phyloP scores from a whole-genome alignment of 257 asterid species.

The Penstemon davidsonii region DNA sequence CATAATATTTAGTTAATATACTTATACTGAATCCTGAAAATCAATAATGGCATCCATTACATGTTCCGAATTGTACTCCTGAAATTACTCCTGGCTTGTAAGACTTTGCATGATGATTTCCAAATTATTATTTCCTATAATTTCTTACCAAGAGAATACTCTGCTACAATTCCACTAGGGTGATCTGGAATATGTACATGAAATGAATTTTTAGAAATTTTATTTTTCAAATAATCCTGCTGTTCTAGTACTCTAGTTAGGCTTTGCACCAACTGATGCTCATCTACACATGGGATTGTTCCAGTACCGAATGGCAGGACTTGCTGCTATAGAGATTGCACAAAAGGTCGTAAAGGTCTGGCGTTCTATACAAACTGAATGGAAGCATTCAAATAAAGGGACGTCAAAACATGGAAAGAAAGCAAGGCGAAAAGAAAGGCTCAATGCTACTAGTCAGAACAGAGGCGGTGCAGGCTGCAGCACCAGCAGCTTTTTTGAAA shows the following conservation, averaged over 20 bases:
- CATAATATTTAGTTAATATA: conserved; percentile 23
- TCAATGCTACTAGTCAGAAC: conserved; percentile 69
- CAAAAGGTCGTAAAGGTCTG: conserved; percentile 89
- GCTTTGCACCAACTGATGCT: conserved; percentile 27
- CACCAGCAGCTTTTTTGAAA: conserved; percentile 74
- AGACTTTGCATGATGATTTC: conserved; percentile 14
- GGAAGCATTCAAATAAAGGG: conserved; percentile 79
- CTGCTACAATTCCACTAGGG: neutral
- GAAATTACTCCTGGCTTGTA: conserved; percentile 16
- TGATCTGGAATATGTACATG: conserved; percentile 15
- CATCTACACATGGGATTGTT: conserved; percentile 30
- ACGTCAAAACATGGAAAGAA: conserved; percentile 68
- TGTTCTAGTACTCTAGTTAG: conserved; percentile 12
- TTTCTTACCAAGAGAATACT: no score
- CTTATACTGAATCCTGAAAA: conserved; percentile 13
- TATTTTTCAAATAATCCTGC: conserved; percentile 3
- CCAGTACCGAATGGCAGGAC: conserved; percentile 99
- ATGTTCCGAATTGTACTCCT: conserved; percentile 17
- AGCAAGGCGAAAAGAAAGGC: conserved; percentile 67
- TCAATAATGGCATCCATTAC: conserved; percentile 20
- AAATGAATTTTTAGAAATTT: conserved; percentile 19
- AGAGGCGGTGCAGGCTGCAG: conserved; percentile 99
- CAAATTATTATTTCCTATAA: neutral
- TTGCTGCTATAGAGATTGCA: conserved; percentile 96
- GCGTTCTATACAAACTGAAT: conserved; percentile 87